These are phyloP conservation scores for Musa schizocarpa DNA, from an alignment of 176 grass and related monocot species.

Conservation along the genomic window DNA sequence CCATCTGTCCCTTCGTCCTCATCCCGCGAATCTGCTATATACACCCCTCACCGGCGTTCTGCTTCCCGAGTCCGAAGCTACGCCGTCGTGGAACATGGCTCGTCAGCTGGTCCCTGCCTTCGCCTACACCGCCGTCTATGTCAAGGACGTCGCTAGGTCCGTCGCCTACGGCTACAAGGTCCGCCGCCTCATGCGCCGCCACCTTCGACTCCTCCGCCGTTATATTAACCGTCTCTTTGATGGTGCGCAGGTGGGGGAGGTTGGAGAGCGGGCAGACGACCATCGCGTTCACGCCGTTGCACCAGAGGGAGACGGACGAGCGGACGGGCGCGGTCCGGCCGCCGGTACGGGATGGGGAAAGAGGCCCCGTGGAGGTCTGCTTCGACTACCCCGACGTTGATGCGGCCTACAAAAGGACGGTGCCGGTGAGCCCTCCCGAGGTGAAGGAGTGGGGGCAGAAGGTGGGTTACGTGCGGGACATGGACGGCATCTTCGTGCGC, in stretches of 20 bases:
- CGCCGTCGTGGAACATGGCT: slow-evolving; percentile 20
- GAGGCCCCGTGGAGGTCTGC: slow-evolving; percentile 70
- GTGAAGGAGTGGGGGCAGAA: slow-evolving; percentile 75
- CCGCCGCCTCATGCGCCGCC: slow-evolving; percentile 21
- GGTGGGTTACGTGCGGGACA: slow-evolving; percentile 70
- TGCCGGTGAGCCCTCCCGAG: slow-evolving; percentile 52
- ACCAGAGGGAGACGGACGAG: slow-evolving; percentile 66
- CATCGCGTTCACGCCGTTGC: slow-evolving; percentile 69
- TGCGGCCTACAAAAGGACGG: slow-evolving; percentile 43
- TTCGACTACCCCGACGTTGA: slow-evolving; percentile 80
- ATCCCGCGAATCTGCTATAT: no score
- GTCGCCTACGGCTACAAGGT: slow-evolving; percentile 62
- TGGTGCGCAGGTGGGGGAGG: slow-evolving; percentile 51
- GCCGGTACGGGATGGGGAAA: slow-evolving; percentile 25
- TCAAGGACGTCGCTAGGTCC: slow-evolving; percentile 43
- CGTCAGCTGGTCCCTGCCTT: slow-evolving; percentile 27
- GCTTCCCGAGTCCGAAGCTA: no score
- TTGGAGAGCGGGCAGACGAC: slow-evolving; percentile 71
- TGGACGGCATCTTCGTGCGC: slow-evolving; percentile 61
- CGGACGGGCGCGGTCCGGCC: slow-evolving; percentile 42
- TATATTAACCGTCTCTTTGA: no score
- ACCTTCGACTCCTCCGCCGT: not conserved
- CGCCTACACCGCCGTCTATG: slow-evolving; percentile 56
- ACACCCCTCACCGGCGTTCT: not conserved
- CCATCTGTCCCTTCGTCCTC: slow-evolving; percentile 21